Evolutionary conservation across 495 filamentous ascomycete genomes (phyloP).

Genomic region (Penicillium chermesinum): DNA sequence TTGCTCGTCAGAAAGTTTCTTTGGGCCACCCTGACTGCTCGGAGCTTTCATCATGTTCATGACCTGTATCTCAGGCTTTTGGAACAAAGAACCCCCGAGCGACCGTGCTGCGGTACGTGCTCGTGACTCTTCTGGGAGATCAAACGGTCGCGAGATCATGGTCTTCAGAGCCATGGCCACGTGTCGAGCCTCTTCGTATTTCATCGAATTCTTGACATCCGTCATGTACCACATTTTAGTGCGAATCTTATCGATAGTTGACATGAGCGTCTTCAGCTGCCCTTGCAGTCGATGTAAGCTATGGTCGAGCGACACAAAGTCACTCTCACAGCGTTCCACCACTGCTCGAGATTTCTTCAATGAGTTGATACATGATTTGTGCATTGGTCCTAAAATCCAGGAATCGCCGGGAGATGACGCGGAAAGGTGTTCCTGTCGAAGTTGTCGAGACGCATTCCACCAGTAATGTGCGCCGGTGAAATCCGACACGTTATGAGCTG

Average conservation of each 20-base stretch:
- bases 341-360: conserved; percentile 34
- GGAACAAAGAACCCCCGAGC: conserved; percentile 59
- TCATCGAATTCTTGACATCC: conserved; percentile 85
- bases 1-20: conserved; percentile 96
- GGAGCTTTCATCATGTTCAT: conserved; percentile 81
- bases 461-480: conserved; percentile 47
- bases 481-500: conserved; percentile 36
- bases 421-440: conserved; percentile 24
- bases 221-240: conserved; percentile 99
- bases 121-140: conserved; percentile 39
- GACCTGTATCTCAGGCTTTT: conserved; percentile 79
- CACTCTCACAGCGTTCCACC: conserved; percentile 39
- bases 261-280: conserved; percentile 31
- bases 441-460: conserved; percentile 43
- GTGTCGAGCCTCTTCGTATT: conserved; percentile 84
- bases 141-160: conserved; percentile 58
- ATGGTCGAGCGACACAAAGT: conserved; percentile 35
- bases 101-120: conserved; percentile 47
- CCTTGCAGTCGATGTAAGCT: conserved; percentile 34
- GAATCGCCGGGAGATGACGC: conserved; percentile 28
- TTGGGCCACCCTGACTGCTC: conserved; percentile 80
- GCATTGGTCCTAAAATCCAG: conserved; percentile 42
- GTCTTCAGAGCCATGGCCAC: conserved; percentile 82
- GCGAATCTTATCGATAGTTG: conserved; percentile 43
- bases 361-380: conserved; percentile 30